Evolutionary conservation across 441 rosid species (phyloP).

Genomic region (Erysimum cheiri): DNA sequence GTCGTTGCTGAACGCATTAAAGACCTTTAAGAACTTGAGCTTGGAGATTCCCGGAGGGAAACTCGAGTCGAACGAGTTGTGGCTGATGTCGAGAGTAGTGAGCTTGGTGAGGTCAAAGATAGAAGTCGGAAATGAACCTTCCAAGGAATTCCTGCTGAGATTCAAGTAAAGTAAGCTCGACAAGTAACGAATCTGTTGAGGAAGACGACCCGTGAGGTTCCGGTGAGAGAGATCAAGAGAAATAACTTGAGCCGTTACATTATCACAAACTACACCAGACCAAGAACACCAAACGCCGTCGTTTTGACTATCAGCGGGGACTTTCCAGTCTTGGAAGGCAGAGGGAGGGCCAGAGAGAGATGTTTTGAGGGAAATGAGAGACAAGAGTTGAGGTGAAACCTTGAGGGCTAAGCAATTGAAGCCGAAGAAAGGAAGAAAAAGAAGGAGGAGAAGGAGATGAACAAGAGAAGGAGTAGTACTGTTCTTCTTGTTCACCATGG

Average conservation of each 20-base stretch:
- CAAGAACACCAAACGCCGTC: slow-evolving; percentile 79
- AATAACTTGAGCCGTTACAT: slow-evolving; percentile 54
- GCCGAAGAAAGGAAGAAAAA: slow-evolving; percentile 40
- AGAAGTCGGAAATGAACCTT: slow-evolving; percentile 60
- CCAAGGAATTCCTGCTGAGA: slow-evolving; percentile 72
- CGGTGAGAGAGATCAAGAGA: slow-evolving; percentile 78
- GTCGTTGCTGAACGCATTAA: slow-evolving; percentile 82
- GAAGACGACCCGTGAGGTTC: slow-evolving; percentile 73
- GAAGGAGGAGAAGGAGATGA: slow-evolving; percentile 46
- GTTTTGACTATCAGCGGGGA: slow-evolving; percentile 35
- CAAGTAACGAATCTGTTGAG: slow-evolving; percentile 64
- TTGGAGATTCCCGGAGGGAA: slow-evolving; percentile 81
- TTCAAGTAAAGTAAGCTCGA: slow-evolving; percentile 66
- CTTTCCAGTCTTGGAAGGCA: slow-evolving; percentile 74
- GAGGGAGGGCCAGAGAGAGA: slow-evolving; percentile 63
- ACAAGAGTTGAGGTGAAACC: slow-evolving; percentile 62
- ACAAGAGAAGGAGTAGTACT: slow-evolving; percentile 41
- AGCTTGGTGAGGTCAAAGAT: slow-evolving; percentile 65
- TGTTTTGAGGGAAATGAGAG: slow-evolving; percentile 77
- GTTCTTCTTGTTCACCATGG: slow-evolving; percentile 56
- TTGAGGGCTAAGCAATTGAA: slow-evolving; percentile 39
- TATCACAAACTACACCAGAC: slow-evolving; percentile 79
- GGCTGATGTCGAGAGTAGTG: slow-evolving; percentile 75
- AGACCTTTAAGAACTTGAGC: slow-evolving; percentile 62
- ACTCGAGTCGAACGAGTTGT: slow-evolving; percentile 73